Percentiles rank a stretch among this genome's conserved stretches.
These are phyloP conservation scores for Penicillium crustosum DNA, from an alignment of 2,329 filamentous ascomycete species.

Conservation along the genomic window DNA sequence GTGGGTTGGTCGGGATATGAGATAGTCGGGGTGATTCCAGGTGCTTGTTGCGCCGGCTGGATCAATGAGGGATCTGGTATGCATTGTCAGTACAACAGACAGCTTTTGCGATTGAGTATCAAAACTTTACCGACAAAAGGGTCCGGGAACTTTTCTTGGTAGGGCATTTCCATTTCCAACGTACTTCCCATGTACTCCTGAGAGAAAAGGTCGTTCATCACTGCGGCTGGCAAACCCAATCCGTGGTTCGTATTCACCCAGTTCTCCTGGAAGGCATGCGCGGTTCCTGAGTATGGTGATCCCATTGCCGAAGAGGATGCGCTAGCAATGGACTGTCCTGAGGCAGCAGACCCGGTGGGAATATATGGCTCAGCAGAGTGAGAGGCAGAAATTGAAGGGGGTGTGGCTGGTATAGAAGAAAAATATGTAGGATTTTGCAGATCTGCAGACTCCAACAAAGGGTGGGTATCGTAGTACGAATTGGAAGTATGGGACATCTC, in stretches of 20 bases:
- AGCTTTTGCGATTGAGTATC: neutral
- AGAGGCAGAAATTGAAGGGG: slow-evolving; percentile 33
- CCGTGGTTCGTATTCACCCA: slow-evolving; percentile 56
- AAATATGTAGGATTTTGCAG: slow-evolving; percentile 29
- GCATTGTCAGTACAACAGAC: slow-evolving; percentile 4
- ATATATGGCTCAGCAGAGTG: slow-evolving; percentile 45
- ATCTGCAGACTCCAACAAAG: slow-evolving; percentile 30
- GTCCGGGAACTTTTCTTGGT: slow-evolving; percentile 45
- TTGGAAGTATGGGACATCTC: slow-evolving; percentile 25
- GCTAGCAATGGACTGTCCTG: slow-evolving; percentile 56
- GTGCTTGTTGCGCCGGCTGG: slow-evolving; percentile 47
- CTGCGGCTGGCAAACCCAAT: slow-evolving; percentile 63
- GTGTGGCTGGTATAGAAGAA: slow-evolving; percentile 34
- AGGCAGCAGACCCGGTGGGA: slow-evolving; percentile 62
- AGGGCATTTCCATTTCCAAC: slow-evolving; percentile 46
- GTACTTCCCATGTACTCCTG: slow-evolving; percentile 50
- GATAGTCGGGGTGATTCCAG: slow-evolving; percentile 32
- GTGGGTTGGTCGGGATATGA: slow-evolving; percentile 37
- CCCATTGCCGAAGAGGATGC: slow-evolving; percentile 66
- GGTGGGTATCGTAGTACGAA: slow-evolving; percentile 32
- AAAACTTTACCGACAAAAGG: slow-evolving; percentile 35
- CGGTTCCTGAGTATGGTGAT: slow-evolving; percentile 64
- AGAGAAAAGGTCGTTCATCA: slow-evolving; percentile 60
- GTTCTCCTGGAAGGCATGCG: slow-evolving; percentile 58
- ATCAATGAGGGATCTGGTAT: slow-evolving; percentile 58